Base-by-base conservation (phyloP, 805 yeast genomes). In the Wickerhamomyces bisporus region DNA sequence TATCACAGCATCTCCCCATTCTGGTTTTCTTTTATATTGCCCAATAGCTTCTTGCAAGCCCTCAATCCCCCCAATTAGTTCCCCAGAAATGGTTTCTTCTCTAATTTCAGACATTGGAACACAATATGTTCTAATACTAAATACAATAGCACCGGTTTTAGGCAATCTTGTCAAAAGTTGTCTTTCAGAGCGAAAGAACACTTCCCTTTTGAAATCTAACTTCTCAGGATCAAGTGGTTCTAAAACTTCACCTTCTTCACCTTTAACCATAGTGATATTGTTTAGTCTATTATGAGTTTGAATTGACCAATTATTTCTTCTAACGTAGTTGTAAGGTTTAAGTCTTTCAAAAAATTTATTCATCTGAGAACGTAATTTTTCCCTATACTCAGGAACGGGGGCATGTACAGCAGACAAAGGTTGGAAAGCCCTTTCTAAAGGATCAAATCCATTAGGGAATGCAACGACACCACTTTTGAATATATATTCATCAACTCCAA, bases 371-470 rank as follows among this genome's bases (percentile, higher is more conserved):
- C 74, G 70, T 30, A 84, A 62, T 44, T 76, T 70, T 16, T 70
- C 60, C 36, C 64, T 57, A 49, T 84, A 84, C 42, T 73, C 74
- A 0, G 93, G 94, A 2, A 84, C 89, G 0, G 89, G 89, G 3
- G 61, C 70, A 52, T 84, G 94, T 42, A 84, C 73, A 33, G 55
- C 62, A 0, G 84, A 73, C 28, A 84, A 58, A 2, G 81, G 77
- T 47, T 66, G 58, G 49, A 77, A 64, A 44, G 74, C 66, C 44
- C 74, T 70, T 9, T 53, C 60, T 5, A 67, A 58, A 5, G 91
- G 89, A 50, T 77, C 77, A 57, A 84, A 84, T 2, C 91, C 91
- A 1, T 81, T 76, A 1, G 91, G 86, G 48, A 80, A 81, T 7
- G 79, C 77, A 18, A 79, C 70, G 4, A 72, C 61, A 7, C 78